Base-by-base conservation (phyloP, 352 stramenopile genomes). In the Phytophthora sojae region DNA sequence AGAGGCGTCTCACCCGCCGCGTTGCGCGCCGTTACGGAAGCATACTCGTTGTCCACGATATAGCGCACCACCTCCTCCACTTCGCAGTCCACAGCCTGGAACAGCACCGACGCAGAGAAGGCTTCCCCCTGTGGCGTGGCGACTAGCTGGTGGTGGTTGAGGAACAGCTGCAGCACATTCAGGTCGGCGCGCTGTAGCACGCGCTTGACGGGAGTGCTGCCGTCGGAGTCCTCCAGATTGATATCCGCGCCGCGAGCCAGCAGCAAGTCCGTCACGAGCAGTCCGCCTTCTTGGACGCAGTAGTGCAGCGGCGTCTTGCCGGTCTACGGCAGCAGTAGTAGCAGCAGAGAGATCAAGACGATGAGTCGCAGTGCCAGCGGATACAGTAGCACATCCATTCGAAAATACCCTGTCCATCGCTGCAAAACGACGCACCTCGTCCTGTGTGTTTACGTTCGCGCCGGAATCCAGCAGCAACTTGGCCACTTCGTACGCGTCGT, bases 61-160 rank as follows among this genome's bases (percentile, higher is more conserved):
- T 60, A 81, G 9, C 14, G 45, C 12, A 76, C 53, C 15, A 78
- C 39, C 0, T 44, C 47, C 3, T 73, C 65, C 1, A 23, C 21
- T 2, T 42, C 6, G 2, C 8, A 17, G 1, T 71, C 61, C 2
- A 78, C 62, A 4, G 74, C 65, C 14, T 66, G 57, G 1, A 76
- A 14, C 12, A 81, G 25, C 9, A 77, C 47, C 4, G 57, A 23
- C 1, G 12, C 42, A 14, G 53, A 62, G 7, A 78, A 81, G 42
- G 78, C 58, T 0, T 37, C 44, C 14, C 70, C 54, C 3, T 57
- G 37, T 1, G 60, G 29, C 1, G 65, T 78, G 0, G 50, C 50
- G 17, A 77, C 75, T 4, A 64, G 57, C 30, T 70, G 55, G 23
- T 75, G 63, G 21, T 81, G 70, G 32, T 81, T 79, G 12, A 81